Percentiles rank a stretch among this genome's conserved stretches.
Evolutionary conservation across 257 asterid species (phyloP).

Genomic region (Apocynum venetum): DNA sequence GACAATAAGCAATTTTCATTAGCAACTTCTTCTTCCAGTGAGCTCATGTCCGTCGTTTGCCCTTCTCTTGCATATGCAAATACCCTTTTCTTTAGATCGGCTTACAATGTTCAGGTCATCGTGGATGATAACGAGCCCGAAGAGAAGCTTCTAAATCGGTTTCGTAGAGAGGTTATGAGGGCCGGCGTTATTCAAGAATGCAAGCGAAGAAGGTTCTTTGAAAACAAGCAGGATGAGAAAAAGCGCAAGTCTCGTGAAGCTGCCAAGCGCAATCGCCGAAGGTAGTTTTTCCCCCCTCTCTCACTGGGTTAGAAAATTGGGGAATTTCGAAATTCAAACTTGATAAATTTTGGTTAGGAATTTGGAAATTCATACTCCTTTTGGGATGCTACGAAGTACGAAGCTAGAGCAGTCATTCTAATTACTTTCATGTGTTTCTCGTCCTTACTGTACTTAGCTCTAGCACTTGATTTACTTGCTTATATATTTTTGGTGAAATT

Average conservation of each 20-base stretch:
- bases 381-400: not conserved
- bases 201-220: constrained; percentile 67
- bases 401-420: not conserved
- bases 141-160: constrained; percentile 76
- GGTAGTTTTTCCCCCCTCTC: constrained; percentile 25
- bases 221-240: constrained; percentile 78
- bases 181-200: constrained; percentile 90
- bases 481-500: no score
- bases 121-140: constrained; percentile 87
- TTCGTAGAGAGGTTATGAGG: constrained; percentile 83
- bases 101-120: constrained; percentile 71
- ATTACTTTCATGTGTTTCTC: not conserved
- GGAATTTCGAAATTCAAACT: not conserved
- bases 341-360: not conserved
- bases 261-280: constrained; percentile 81
- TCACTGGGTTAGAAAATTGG: not conserved
- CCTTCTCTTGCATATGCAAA: constrained; percentile 67
- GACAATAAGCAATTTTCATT: constrained; percentile 24
- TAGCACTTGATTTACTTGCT: not conserved
- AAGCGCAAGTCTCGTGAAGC: constrained; percentile 86
- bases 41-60: constrained; percentile 50
- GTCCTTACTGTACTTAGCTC: not conserved
- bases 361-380: not conserved
- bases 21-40: constrained; percentile 23
- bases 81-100: constrained; percentile 59